Evolutionary conservation across 306 rosid species (phyloP).

Genomic region (Vicia sativa): DNA sequence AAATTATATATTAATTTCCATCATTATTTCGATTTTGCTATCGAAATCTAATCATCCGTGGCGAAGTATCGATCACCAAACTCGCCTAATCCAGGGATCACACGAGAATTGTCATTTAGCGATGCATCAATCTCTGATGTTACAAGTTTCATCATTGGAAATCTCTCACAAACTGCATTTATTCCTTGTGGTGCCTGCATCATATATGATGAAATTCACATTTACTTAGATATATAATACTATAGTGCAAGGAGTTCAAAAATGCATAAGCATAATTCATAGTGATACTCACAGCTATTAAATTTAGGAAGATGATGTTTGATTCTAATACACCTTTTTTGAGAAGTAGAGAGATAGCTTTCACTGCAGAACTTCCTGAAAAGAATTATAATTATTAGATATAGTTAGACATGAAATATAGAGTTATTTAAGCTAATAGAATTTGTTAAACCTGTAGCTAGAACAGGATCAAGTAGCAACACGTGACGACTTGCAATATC

Average conservation of each 20-base stretch:
- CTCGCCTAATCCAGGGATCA: slow-evolving; percentile 87
- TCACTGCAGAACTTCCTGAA: slow-evolving; percentile 80
- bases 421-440: background rate
- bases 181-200: slow-evolving; percentile 85
- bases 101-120: slow-evolving; percentile 64
- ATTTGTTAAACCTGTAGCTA: slow-evolving; percentile 70
- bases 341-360: slow-evolving; percentile 78
- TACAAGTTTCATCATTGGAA: slow-evolving; percentile 79
- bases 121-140: slow-evolving; percentile 83
- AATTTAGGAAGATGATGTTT: slow-evolving; percentile 77
- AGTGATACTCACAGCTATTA: slow-evolving; percentile 69
- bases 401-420: background rate
- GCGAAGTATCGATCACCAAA: slow-evolving; percentile 93
- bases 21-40: background rate
- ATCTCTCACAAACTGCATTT: slow-evolving; percentile 67
- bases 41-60: slow-evolving; percentile 48
- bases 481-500: slow-evolving; percentile 92
- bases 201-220: slow-evolving; percentile 31
- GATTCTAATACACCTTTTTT: slow-evolving; percentile 84
- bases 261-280: slow-evolving; percentile 3
- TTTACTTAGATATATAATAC: background rate
- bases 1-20: background rate
- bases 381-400: background rate
- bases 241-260: slow-evolving; percentile 2
- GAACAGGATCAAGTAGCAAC: slow-evolving; percentile 80